Evolutionary conservation across 2,329 filamentous ascomycete genomes (phyloP).

Genomic region (Lizonia empirigonia): DNA sequence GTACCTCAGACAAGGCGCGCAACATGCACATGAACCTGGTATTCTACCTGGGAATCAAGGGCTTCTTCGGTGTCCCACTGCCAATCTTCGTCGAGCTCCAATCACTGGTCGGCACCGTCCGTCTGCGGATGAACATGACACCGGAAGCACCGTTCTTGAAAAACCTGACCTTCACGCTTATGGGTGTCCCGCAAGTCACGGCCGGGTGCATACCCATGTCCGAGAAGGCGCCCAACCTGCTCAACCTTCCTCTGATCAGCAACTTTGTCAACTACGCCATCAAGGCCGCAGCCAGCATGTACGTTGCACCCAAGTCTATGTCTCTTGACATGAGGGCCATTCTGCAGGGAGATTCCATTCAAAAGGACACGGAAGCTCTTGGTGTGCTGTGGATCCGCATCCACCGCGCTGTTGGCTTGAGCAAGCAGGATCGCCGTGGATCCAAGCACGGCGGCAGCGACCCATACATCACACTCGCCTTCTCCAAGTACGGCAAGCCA

Average conservation of each 20-base stretch:
- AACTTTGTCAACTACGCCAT: conserved; percentile 98
- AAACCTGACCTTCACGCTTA: conserved; percentile 88
- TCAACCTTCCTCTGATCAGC: conserved; percentile 90
- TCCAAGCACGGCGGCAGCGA: conserved; percentile 88
- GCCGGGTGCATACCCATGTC: conserved; percentile 92
- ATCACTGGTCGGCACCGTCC: conserved; percentile 85
- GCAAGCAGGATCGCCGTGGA: conserved; percentile 86
- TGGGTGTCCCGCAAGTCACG: conserved; percentile 88
- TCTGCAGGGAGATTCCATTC: conserved; percentile 87
- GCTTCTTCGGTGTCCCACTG: conserved; percentile 84
- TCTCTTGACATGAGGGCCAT: conserved; percentile 89
- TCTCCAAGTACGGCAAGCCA: conserved; percentile 95
- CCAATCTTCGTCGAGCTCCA: conserved; percentile 90
- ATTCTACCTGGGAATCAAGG: conserved; percentile 90
- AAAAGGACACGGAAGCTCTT: conserved; percentile 84
- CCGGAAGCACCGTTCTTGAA: conserved; percentile 93
- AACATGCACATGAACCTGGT: conserved; percentile 98
- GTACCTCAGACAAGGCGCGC: conserved; percentile 78
- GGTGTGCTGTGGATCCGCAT: conserved; percentile 94
- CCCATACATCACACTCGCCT: conserved; percentile 92
- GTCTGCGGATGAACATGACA: conserved; percentile 81
- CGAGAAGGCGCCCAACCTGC: conserved; percentile 85
- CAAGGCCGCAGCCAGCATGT: conserved; percentile 80
- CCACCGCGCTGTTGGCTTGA: conserved; percentile 82
- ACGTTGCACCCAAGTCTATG: conserved; percentile 93